phyloP scores from a whole-genome alignment of 2,329 filamentous ascomycete genomes.

The Hawksworthiomyces lignivorus region DNA sequence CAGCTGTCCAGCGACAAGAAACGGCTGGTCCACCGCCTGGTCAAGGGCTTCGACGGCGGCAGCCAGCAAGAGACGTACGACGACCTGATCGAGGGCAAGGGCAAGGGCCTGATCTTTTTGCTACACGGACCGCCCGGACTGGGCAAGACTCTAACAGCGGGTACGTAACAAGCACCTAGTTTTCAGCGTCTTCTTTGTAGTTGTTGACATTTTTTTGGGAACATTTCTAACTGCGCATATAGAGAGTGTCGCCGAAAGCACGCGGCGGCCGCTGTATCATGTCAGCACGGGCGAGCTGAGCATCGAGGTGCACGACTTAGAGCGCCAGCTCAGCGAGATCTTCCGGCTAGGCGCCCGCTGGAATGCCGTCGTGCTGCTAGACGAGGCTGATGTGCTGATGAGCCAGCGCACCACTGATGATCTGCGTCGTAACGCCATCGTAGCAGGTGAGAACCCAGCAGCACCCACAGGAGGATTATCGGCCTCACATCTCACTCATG shows the following conservation, averaged over 20 bases:
- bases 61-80: constrained; percentile 3
- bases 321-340: constrained; percentile 57
- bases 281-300: constrained; percentile 63
- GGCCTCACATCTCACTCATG: too few species aligned
- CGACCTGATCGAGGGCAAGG: constrained; percentile 7
- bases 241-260: constrained; percentile 43
- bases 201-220: too few species aligned
- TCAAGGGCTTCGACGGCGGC: constrained; percentile 4
- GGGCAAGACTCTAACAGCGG: constrained; percentile 5
- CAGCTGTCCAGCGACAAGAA: constrained; percentile 4
- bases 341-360: constrained; percentile 67
- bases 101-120: constrained; percentile 4
- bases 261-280: constrained; percentile 40
- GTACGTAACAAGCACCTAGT: too few species aligned
- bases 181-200: too few species aligned
- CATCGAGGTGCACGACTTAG: constrained; percentile 55
- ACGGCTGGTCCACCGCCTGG: constrained; percentile 1
- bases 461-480: too few species aligned
- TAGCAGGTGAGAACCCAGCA: neutral
- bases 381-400: constrained; percentile 50
- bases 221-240: too few species aligned
- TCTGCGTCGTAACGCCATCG: constrained; percentile 27
- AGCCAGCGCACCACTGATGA: constrained; percentile 19
- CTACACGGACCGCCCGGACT: constrained; percentile 5
- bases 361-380: constrained; percentile 64